Evolutionary conservation across 176 grass and related monocot species (phyloP), one percentile per base, ranked within the genome.

Genomic region (Avena eriantha): DNA sequence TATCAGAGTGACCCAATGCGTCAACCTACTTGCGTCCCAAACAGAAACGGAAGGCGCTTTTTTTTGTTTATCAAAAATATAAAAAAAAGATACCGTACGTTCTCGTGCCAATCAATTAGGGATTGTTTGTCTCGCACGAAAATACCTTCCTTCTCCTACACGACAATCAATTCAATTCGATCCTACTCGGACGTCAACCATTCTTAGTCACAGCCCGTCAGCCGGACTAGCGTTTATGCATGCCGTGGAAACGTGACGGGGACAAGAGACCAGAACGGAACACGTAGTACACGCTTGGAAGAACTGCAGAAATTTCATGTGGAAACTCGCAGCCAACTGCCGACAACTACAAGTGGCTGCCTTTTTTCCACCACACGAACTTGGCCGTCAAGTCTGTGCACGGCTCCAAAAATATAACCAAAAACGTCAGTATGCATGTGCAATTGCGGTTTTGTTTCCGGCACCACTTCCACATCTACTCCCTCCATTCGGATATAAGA

Each of bases 161-260:
- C 77, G 48, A 57, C 33, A 72, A 11, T 11, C 43, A 46, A 41
- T 19, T 69, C 68, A 47, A 18, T 19, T 69, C 68, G 35, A 18
- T 51, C 41, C 83, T 31, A 66, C n/a, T 72, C 41, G 31, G 63
- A 54, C 56, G 84, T 78, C 73, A 73, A 57, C 80, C 33, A 22
- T 15, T 65, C 45, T 53, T 50, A 43, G 41, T 70, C 50, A 64
- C 54, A 47, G 43, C 39, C 39, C 7, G 39, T 41, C 43, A 43
- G 43, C 48, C 34, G 17, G 56, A 51, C 29, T 19, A 53, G 15
- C 35, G n/a, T 82, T 21, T 45, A 39, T 19, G 71, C 53, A 22
- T 33, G 53, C 31, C 66, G 66, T 80, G 73, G 74, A 66, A 83
- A 57, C 64, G 66, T 8, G 73, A 71, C 17, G 17, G 16, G 14